phyloP scores from a whole-genome alignment of 2,329 filamentous ascomycete species.

The Penicillium concentricum region DNA sequence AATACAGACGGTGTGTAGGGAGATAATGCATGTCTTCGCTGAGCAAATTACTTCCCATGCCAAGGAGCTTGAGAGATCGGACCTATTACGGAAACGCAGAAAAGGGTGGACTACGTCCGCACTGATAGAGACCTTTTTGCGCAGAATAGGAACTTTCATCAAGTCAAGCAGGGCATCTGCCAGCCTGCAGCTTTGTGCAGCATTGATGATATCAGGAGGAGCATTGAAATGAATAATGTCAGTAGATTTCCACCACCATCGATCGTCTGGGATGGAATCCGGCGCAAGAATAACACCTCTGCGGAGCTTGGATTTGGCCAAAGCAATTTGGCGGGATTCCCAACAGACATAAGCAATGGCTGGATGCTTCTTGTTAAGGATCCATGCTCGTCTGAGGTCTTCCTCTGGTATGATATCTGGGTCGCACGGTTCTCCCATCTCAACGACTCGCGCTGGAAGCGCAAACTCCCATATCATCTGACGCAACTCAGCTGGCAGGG shows the following conservation, averaged over 20 bases:
- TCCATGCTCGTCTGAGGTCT: slow-evolving; percentile 1
- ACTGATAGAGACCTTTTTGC: slow-evolving; percentile 2
- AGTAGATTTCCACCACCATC: background rate
- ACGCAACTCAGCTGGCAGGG: background rate
- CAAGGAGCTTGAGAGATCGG: background rate
- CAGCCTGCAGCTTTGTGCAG: background rate
- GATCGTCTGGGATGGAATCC: background rate
- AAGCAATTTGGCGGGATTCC: background rate
- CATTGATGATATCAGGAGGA: background rate
- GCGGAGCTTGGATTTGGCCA: background rate
- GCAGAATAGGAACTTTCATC: background rate
- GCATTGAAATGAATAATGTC: slow-evolving; percentile 4
- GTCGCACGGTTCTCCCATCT: slow-evolving; percentile 1
- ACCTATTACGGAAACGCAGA: background rate
- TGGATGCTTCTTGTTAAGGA: background rate
- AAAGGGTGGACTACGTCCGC: slow-evolving; percentile 4
- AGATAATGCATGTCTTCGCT: background rate
- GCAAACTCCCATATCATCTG: slow-evolving; percentile 1
- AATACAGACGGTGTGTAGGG: background rate
- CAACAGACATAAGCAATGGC: background rate
- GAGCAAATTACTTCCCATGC: background rate
- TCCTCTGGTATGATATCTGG: slow-evolving; percentile 2
- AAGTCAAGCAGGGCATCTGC: background rate
- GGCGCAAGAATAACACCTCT: background rate
- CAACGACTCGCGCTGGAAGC: background rate